Evolutionary conservation across 345 rosid species (phyloP), one percentile per base, ranked within the genome.

Genomic region (Laguncularia racemosa): DNA sequence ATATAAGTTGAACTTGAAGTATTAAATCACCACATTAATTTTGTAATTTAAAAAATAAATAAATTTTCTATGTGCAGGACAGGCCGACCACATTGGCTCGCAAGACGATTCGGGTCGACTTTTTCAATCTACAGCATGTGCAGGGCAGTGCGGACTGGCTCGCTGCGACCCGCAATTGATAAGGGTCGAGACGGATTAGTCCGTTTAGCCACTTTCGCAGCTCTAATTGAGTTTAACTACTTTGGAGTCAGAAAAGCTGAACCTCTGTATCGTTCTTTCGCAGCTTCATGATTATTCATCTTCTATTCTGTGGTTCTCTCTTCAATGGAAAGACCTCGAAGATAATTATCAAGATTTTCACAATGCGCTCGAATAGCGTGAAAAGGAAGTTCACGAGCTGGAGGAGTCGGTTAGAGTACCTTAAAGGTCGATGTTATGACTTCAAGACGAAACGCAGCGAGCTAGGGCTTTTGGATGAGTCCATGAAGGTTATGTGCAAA

Each of bases 301-400:
- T 55, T 81, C 85, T 12, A 11, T 79, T 59, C 40, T 79, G 48
- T 44, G 38, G 10, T 74, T 84, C 43, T 56, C 73, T 16, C 48
- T 73, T 47, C 81, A 75, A 19, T 75, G 78, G 82, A 64, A 84
- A 49, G 87, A 79, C 10, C 59, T 81, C 16, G 85, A 73, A 14
- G 54, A 53, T 0, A 60, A 59, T 56, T 67, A 73, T 53, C 69
- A 64, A 13, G 66, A 77, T 14, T 57, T 57, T 6, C 61, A 56
- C n/a, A 52, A 0, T 38, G 20, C 52, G 3, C 48, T 81, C 50
- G 59, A 73, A 52, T 52, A 69, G 23, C 71, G 77, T 33, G 66
- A 57, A 0, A 62, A 60, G 54, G 81, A 75, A 20, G 60, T 77
- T 1, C 61, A 44, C 6, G 44, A 38, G 3, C 33, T 21, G 10